Evolutionary conservation across 495 filamentous ascomycete genomes (phyloP).

Genomic region (Chaetomium fimeti): DNA sequence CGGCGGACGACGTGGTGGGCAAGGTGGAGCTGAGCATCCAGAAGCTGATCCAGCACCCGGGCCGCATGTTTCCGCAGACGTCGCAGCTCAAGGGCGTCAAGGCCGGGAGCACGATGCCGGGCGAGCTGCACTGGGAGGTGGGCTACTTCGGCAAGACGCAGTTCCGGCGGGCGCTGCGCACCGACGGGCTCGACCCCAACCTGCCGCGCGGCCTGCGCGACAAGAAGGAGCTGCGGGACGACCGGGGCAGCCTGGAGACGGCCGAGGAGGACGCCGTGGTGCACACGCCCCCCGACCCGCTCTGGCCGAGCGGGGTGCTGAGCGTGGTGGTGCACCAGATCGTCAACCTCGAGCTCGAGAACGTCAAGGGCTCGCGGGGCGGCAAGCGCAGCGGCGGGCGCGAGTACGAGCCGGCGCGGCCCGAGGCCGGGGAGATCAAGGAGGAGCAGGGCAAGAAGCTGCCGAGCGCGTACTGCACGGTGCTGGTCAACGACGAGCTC

Average conservation of each 20-base stretch:
- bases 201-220: conserved; percentile 71
- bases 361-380: conserved; percentile 65
- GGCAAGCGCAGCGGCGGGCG: conserved; percentile 66
- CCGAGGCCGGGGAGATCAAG: conserved; percentile 74
- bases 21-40: conserved; percentile 92
- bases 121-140: conserved; percentile 92
- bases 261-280: conserved; percentile 77
- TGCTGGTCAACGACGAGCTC: conserved; percentile 83
- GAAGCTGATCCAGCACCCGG: conserved; percentile 89
- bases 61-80: conserved; percentile 87
- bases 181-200: conserved; percentile 77
- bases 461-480: conserved; percentile 88
- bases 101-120: conserved; percentile 83
- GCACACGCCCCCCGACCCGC: conserved; percentile 87
- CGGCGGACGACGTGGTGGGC: conserved; percentile 89
- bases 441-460: conserved; percentile 76
- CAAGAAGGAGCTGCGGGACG: conserved; percentile 77
- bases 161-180: conserved; percentile 75
- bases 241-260: conserved; percentile 75
- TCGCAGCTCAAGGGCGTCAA: conserved; percentile 79
- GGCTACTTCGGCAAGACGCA: conserved; percentile 89
- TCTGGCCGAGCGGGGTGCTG: conserved; percentile 88
- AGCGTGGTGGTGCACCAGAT: conserved; percentile 88
- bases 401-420: conserved; percentile 86
- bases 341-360: conserved; percentile 84